These are phyloP conservation scores for Phytophthora pluvialis DNA, from an alignment of 352 stramenopile species.

Conservation along the genomic window DNA sequence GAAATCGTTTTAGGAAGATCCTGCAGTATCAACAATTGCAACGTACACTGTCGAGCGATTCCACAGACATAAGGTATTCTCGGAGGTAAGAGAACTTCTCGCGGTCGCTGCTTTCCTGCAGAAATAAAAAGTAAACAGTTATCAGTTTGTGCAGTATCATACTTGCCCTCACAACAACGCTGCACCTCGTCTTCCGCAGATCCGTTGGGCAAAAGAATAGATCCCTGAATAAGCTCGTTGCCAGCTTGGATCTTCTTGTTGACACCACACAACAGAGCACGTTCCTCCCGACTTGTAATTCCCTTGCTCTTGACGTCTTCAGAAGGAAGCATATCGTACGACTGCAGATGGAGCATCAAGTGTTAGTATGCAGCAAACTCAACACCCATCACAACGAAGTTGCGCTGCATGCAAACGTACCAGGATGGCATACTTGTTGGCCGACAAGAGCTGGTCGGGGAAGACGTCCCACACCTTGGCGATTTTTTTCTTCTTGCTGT, in stretches of 20 bases:
- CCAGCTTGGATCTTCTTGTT: conserved; percentile 67
- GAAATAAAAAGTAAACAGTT: conserved; percentile 9
- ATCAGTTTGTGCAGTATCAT: conserved; percentile 3
- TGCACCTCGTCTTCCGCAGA: conserved; percentile 61
- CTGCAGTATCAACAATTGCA: background rate
- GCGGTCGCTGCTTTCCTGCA: conserved; percentile 58
- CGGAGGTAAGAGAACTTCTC: conserved; percentile 88
- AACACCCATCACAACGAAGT: background rate
- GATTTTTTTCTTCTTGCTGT: conserved; percentile 85
- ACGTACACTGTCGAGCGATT: conserved; percentile 75
- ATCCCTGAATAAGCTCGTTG: conserved; percentile 74
- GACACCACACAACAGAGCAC: conserved; percentile 75
- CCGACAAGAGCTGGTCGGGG: conserved; percentile 73
- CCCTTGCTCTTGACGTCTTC: conserved; percentile 80
- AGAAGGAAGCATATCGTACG: conserved; percentile 87
- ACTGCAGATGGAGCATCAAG: conserved; percentile 39
- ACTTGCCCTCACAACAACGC: background rate
- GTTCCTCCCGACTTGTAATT: conserved; percentile 71
- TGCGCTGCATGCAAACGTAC: conserved; percentile 37
- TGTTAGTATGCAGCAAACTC: conserved; percentile 5
- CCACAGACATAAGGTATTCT: conserved; percentile 80
- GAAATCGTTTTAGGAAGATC: background rate
- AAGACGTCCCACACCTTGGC: conserved; percentile 86
- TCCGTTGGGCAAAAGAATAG: conserved; percentile 72
- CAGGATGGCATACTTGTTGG: conserved; percentile 87